These are phyloP conservation scores for sorghum (Sorghum bicolor) DNA, from an alignment of 176 grass and related monocot species.

Conservation along the genomic window DNA sequence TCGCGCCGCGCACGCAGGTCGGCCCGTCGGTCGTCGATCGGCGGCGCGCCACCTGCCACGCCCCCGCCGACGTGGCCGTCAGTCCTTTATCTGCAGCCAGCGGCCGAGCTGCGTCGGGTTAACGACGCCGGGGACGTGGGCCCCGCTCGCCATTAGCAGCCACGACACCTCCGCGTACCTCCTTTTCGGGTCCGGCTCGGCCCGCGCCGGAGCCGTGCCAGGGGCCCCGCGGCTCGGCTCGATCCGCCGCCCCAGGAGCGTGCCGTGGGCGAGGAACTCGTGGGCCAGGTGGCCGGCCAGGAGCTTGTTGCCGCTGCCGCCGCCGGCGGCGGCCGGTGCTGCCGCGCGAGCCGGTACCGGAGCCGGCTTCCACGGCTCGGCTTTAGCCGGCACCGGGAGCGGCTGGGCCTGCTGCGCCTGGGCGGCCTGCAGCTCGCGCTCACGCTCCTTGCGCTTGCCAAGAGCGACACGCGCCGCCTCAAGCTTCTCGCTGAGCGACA, in stretches of 20 bases:
- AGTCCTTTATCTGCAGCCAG: conserved; percentile 72
- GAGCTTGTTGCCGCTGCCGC: conserved; percentile 36
- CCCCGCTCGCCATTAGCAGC: conserved; percentile 49
- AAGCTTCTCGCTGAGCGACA: conserved; percentile 58
- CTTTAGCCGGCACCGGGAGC: conserved; percentile 15
- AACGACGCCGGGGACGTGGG: conserved; percentile 69
- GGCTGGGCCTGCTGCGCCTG: not conserved
- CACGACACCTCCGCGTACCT: conserved; percentile 53
- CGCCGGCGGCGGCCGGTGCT: not conserved
- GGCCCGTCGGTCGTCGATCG: not conserved
- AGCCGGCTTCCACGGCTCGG: conserved; percentile 34
- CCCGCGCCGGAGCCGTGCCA: not conserved
- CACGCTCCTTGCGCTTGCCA: conserved; percentile 70
- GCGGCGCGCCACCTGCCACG: not conserved
- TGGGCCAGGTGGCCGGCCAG: conserved; percentile 76
- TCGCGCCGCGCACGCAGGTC: not conserved
- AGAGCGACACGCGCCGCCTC: conserved; percentile 53
- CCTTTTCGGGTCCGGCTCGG: conserved; percentile 27
- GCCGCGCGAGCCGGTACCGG: not conserved
- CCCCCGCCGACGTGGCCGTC: not conserved
- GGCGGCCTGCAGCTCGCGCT: conserved; percentile 25
- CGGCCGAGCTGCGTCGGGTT: conserved; percentile 81
- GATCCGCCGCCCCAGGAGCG: conserved; percentile 51
- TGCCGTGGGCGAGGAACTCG: conserved; percentile 72
- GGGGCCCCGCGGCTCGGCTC: conserved; percentile 10